phyloP scores from a whole-genome alignment of 2,329 filamentous ascomycete species.

The Arachnomyces sp. region DNA sequence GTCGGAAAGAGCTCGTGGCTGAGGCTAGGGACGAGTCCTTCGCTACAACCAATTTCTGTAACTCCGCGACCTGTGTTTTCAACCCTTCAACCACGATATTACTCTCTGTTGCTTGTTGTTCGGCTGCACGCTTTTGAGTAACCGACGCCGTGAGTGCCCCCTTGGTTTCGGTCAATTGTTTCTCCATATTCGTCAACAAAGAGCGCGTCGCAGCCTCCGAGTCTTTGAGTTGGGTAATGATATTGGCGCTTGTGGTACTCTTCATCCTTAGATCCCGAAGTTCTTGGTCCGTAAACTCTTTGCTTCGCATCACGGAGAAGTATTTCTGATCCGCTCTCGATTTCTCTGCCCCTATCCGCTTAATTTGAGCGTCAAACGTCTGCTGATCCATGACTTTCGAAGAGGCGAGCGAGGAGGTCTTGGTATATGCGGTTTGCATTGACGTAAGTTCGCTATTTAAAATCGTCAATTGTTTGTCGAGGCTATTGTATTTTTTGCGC shows the following conservation, averaged over 20 bases:
- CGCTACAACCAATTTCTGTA: conserved; percentile 63
- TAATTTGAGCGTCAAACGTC: conserved; percentile 67
- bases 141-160: conserved; percentile 65
- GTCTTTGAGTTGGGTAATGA: conserved; percentile 88
- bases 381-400: conserved; percentile 77
- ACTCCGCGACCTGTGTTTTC: conserved; percentile 65
- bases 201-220: conserved; percentile 69
- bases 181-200: conserved; percentile 76
- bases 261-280: conserved; percentile 70
- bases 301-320: conserved; percentile 89
- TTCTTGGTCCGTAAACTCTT: conserved; percentile 75
- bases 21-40: conserved; percentile 64
- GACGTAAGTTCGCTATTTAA: conserved; percentile 82
- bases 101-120: conserved; percentile 62
- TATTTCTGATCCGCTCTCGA: conserved; percentile 97
- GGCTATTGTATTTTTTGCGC: conserved; percentile 60
- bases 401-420: conserved; percentile 71
- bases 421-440: conserved; percentile 85
- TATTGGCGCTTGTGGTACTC: conserved; percentile 83
- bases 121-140: conserved; percentile 64
- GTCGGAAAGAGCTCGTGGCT: conserved; percentile 53
- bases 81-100: conserved; percentile 62
- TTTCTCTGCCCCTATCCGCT: conserved; percentile 74
- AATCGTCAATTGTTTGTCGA: conserved; percentile 72
- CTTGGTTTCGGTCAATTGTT: conserved; percentile 75